Conservation (phyloP, 176 grass and related monocot genomes). For the Musa acuminata region DNA sequence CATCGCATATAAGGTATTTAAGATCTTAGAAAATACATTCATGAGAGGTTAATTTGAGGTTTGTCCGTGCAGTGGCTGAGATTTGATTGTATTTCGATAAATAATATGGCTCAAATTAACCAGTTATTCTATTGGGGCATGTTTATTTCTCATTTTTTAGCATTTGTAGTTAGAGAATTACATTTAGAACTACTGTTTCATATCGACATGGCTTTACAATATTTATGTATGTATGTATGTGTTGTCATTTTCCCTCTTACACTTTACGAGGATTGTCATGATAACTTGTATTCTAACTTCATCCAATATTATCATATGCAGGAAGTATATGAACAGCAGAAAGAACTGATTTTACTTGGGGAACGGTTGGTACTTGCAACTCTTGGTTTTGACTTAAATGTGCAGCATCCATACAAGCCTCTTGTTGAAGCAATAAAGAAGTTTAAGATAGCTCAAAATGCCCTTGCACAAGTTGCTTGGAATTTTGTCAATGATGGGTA, state of each 20-base stretch:
- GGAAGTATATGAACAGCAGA: conserved; percentile 94
- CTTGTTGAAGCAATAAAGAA: conserved; percentile 89
- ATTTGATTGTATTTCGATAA: too few species aligned
- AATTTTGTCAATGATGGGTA: conserved; percentile 99
- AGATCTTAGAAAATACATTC: too few species aligned
- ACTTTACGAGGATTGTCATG: background rate
- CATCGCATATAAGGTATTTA: too few species aligned
- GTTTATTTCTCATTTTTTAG: too few species aligned
- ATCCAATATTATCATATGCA: conserved; percentile 27
- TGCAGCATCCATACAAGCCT: conserved; percentile 81
- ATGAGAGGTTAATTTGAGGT: too few species aligned
- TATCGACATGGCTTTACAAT: too few species aligned
- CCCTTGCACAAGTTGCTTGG: conserved; percentile 97
- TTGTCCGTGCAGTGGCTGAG: too few species aligned
- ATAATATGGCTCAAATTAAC: too few species aligned
- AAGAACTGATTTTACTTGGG: conserved; percentile 86
- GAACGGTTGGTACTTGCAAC: conserved; percentile 79
- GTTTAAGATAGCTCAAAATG: conserved; percentile 85
- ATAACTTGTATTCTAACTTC: background rate
- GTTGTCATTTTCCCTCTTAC: background rate
- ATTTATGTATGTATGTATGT: too few species aligned
- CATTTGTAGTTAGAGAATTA: too few species aligned
- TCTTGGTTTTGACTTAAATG: conserved; percentile 79
- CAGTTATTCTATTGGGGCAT: too few species aligned
- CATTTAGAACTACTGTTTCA: too few species aligned